Base-by-base conservation (phyloP, 202 grass and related monocot species). In the Zizania palustris region DNA sequence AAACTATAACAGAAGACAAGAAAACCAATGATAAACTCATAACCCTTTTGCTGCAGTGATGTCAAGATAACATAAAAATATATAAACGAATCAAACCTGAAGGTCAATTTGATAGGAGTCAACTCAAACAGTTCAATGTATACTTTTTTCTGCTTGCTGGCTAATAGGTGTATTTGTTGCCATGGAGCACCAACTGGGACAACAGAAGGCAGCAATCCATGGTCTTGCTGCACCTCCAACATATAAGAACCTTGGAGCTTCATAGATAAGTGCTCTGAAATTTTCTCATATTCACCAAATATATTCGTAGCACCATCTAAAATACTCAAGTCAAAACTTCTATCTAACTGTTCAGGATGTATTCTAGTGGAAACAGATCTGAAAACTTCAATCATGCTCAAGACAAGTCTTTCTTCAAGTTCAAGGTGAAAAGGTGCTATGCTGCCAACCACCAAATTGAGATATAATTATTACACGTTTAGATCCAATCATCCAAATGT, bases 141-240 rank as follows among this genome's bases (percentile, higher is more conserved):
- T 66, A 97, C 84, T 67, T 97, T 97, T 70, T 89, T 90, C 70
- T 97, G 87, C 65, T 83, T 93, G 75, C 95, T 92, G 22, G 91
- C 95, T 84, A 97, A 88, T 77, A 93, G 89, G 82, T 92, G 90
- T 84, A 94, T 97, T 62, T 94, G 89, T 67, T 97, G 91, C 88
- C 91, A 93, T 82, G 95, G 95, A 86, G 91, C 91, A 48, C 95
- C 95, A 84, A 93, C 72, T 38, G 89, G 95, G 61, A 92, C 60
- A 78, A 98, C 89, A 85, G 85, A 88, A 71, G 95, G 95, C 65
- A 98, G 78, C 53, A 94, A 77, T 83, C 75, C 82, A 85, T 63
- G 72, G 12, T 71, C 85, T 68, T 74, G 82, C 54, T 83, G 63
- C 8, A 35, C 45, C 67, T 80, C 63, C 34, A 65, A 33, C 54